These are phyloP conservation scores for Aspergillus sp. DNA, from an alignment of 2,329 filamentous ascomycete species.

Conservation along the genomic window DNA sequence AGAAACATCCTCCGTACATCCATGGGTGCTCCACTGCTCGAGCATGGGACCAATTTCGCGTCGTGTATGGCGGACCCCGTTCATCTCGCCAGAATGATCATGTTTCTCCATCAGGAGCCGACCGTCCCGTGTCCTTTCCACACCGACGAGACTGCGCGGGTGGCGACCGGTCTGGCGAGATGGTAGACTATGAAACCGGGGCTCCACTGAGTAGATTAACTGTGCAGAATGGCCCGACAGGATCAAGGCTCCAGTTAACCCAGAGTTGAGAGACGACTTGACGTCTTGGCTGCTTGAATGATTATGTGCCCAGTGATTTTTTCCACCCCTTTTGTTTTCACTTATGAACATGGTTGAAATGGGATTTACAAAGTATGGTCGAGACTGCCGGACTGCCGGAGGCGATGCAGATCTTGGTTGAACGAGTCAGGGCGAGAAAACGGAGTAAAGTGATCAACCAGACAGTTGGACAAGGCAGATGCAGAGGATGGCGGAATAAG, in stretches of 20 bases:
- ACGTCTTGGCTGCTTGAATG: background rate
- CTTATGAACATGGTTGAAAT: background rate
- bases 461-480: constrained; percentile 5
- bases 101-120: constrained; percentile 7
- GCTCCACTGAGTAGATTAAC: constrained; percentile 7
- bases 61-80: background rate
- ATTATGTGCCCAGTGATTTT: too few species aligned
- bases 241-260: background rate
- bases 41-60: background rate
- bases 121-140: constrained; percentile 8
- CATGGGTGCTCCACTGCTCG: too few species aligned
- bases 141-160: background rate
- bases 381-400: background rate
- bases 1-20: background rate
- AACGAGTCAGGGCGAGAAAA: background rate
- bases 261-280: background rate
- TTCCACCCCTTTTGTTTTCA: too few species aligned
- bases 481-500: constrained; percentile 7
- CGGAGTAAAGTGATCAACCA: background rate
- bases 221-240: background rate
- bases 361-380: too few species aligned
- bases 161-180: background rate
- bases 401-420: background rate
- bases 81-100: background rate
- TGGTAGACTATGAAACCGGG: constrained; percentile 3